These are phyloP conservation scores for Conticribra guillardii DNA, from an alignment of 108 stramenopile genomes.

Conservation along the genomic window DNA sequence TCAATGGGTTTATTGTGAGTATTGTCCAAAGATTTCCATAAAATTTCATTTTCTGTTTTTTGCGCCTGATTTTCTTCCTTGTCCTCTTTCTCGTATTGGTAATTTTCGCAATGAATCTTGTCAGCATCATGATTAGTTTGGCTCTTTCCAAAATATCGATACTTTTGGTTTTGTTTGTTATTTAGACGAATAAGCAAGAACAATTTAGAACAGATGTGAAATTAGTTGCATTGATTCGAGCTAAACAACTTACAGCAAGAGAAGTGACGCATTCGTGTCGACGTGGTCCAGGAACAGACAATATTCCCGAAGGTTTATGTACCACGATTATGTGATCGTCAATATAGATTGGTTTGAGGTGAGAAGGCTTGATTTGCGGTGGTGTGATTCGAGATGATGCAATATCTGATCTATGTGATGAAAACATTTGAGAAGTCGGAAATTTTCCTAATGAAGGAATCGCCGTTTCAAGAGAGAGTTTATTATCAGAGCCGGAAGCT, in stretches of 20 bases:
- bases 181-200: no score
- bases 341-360: constrained; percentile 60
- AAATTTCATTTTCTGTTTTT: background rate
- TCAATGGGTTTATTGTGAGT: constrained; percentile 38
- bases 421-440: background rate
- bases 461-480: no score
- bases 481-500: no score
- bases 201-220: no score
- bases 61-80: background rate
- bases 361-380: constrained; percentile 15
- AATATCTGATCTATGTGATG: background rate
- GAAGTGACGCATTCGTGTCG: constrained; percentile 69
- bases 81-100: background rate
- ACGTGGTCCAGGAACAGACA: constrained; percentile 74
- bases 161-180: no score
- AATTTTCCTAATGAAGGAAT: constrained; percentile 1
- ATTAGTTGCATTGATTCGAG: background rate
- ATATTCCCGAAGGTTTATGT: constrained; percentile 68
- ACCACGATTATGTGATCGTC: constrained; percentile 70
- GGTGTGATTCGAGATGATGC: constrained; percentile 5
- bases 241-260: constrained; percentile 51
- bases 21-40: background rate
- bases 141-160: constrained; percentile 46
- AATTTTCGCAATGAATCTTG: constrained; percentile 1
- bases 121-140: background rate